Evolutionary conservation across 1,139 yeast genomes (phyloP).

Genomic region (Lodderomyces metapsilosis): DNA sequence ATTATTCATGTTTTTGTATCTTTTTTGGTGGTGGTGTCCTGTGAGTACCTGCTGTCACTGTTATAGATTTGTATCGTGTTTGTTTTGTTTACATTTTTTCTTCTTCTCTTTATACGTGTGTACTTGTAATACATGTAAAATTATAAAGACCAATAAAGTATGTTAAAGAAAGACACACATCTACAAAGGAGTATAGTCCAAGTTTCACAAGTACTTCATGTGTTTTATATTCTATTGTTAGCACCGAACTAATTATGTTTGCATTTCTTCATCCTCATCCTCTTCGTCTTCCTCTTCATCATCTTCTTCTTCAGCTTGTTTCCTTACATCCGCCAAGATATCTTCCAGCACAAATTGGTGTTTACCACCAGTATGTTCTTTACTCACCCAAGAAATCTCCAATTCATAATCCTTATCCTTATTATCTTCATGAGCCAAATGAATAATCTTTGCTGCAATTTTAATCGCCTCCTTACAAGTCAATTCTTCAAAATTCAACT

Average conservation of each 20-base stretch:
- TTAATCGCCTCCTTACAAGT: conserved; percentile 81
- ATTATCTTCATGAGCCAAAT: conserved; percentile 94
- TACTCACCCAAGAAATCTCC: conserved; percentile 84
- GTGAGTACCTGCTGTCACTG: not conserved
- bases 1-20: too few relatives aligned
- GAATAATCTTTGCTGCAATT: conserved; percentile 90
- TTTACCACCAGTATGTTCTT: conserved; percentile 71
- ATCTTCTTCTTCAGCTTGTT: conserved; percentile 76
- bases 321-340: conserved; percentile 76
- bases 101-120: too few relatives aligned
- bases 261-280: conserved; percentile 12
- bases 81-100: too few relatives aligned
- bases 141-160: too few relatives aligned
- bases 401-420: conserved; percentile 96
- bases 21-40: not conserved
- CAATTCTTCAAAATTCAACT: conserved; percentile 70
- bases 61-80: too few relatives aligned
- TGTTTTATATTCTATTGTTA: too few relatives aligned
- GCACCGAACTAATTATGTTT: not conserved
- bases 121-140: too few relatives aligned
- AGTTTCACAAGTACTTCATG: too few relatives aligned
- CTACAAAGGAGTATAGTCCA: too few relatives aligned
- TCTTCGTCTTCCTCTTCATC: conserved; percentile 70
- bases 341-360: conserved; percentile 81
- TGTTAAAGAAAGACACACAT: too few relatives aligned